Conservation (phyloP, 1,284 basidiomycete species). For the Heliocybe sulcata region DNA sequence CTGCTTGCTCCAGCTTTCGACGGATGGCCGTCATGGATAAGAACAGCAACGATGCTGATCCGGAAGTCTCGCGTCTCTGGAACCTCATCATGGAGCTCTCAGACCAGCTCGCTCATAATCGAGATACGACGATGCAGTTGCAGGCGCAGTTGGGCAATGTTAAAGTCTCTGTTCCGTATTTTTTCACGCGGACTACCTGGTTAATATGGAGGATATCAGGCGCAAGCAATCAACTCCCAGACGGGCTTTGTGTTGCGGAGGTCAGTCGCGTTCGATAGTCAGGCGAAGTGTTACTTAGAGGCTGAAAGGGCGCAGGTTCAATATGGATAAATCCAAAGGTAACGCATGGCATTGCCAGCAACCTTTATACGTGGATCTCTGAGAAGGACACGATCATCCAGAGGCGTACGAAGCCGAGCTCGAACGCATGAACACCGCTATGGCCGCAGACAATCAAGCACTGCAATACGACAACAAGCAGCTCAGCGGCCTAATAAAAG, state of each 20-base stretch:
- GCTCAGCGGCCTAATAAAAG: constrained; percentile 83
- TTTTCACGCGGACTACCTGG: background rate
- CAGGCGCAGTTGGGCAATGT: constrained; percentile 67
- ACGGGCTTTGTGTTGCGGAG: constrained; percentile 91
- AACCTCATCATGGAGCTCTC: constrained; percentile 69
- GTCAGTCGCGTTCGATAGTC: constrained; percentile 24
- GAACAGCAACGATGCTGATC: constrained; percentile 29
- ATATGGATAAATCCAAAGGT: constrained; percentile 89
- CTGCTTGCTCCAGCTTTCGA: background rate
- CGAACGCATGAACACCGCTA: constrained; percentile 81
- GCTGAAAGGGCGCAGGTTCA: constrained; percentile 51
- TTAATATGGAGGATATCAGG: constrained; percentile 25
- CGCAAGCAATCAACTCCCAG: constrained; percentile 60
- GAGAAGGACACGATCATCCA: constrained; percentile 18
- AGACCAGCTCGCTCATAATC: constrained; percentile 81
- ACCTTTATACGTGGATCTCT: background rate
- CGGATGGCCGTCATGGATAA: constrained; percentile 32
- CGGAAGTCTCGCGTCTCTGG: constrained; percentile 66
- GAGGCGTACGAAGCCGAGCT: constrained; percentile 93
- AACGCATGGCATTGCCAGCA: constrained; percentile 7
- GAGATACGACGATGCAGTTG: constrained; percentile 47
- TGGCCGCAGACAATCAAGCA: constrained; percentile 81
- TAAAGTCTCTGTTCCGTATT: constrained; percentile 48
- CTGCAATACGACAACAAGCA: constrained; percentile 96
- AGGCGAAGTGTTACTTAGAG: background rate